Evolutionary conservation across 2,329 filamentous ascomycete genomes (phyloP).

Genomic region (Xylaria sp.): DNA sequence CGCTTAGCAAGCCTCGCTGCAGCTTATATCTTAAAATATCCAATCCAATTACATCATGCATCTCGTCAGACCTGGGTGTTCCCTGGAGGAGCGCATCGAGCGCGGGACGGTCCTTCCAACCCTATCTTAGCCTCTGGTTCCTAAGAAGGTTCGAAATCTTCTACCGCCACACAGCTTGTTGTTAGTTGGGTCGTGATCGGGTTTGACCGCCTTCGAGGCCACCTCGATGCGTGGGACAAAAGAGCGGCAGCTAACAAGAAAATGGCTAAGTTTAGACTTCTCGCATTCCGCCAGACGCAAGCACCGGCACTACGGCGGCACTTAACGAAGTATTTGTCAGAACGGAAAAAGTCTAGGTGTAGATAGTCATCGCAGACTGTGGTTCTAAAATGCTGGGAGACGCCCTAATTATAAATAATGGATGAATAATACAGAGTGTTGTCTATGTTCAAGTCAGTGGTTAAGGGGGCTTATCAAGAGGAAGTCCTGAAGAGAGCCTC

Average conservation of each 20-base stretch:
- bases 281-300: slow-evolving; percentile 23
- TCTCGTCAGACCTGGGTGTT: slow-evolving; percentile 20
- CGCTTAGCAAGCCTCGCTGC: slow-evolving; percentile 25
- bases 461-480: neutral
- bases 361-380: neutral
- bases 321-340: slow-evolving; percentile 1
- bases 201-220: slow-evolving; percentile 31
- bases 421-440: too few relatives aligned
- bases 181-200: slow-evolving; percentile 18
- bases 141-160: neutral
- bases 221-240: slow-evolving; percentile 18
- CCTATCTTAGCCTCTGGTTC: neutral
- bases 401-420: too few relatives aligned
- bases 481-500: slow-evolving; percentile 5
- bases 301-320: slow-evolving; percentile 21
- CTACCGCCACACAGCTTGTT: neutral
- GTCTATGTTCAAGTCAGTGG: too few relatives aligned
- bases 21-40: slow-evolving; percentile 33
- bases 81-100: slow-evolving; percentile 12
- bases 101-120: slow-evolving; percentile 29
- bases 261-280: neutral
- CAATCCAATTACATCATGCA: slow-evolving; percentile 34
- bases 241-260: slow-evolving; percentile 34
- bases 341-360: neutral
- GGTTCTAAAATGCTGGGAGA: too few relatives aligned